Evolutionary conservation across 495 filamentous ascomycete species (phyloP), one percentile per base, ranked within the genome.

Genomic region (Xeromyces bisporus): DNA sequence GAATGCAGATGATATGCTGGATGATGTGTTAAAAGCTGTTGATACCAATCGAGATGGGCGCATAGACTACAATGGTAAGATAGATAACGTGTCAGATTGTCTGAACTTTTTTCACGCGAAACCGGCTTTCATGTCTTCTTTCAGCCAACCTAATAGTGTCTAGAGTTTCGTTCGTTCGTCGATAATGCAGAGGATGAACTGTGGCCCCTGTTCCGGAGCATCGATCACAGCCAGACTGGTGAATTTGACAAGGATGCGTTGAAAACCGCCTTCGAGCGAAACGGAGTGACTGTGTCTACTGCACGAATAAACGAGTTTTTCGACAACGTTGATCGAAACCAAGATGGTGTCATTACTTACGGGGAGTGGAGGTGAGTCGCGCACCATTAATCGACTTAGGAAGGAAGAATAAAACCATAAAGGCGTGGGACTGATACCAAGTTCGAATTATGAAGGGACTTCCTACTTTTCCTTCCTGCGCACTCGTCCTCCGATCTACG

Each of bases 341-440:
- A 75, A 34, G 87, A 96, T 53, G 91, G 72, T 11, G 77, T 69
- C 33, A 93, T 97, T 38, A 79, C 66, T 26, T 97, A 89, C 55
- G 70, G 80, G 34, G 89, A 97, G 62, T 97, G 89, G 89, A 80
- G 89, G 87, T 96, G 77, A n/a, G n/a, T n/a, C n/a, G n/a, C n/a
- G n/a, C n/a, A n/a, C n/a, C n/a, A n/a, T n/a, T n/a, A n/a, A n/a
- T n/a, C n/a, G n/a, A n/a, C n/a, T n/a, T n/a, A n/a, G n/a, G n/a
- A n/a, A n/a, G n/a, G n/a, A n/a, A n/a, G n/a, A n/a, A n/a, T n/a
- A n/a, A n/a, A n/a, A n/a, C n/a, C n/a, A n/a, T n/a, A n/a, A n/a
- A n/a, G n/a, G n/a, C n/a, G n/a, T n/a, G n/a, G n/a, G n/a, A n/a
- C n/a, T n/a, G n/a, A n/a, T n/a, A n/a, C n/a, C n/a, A n/a, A n/a